Evolutionary conservation across 331 rosid species (phyloP), one percentile per base, ranked within the genome.

Genomic region (Saraca asoca): DNA sequence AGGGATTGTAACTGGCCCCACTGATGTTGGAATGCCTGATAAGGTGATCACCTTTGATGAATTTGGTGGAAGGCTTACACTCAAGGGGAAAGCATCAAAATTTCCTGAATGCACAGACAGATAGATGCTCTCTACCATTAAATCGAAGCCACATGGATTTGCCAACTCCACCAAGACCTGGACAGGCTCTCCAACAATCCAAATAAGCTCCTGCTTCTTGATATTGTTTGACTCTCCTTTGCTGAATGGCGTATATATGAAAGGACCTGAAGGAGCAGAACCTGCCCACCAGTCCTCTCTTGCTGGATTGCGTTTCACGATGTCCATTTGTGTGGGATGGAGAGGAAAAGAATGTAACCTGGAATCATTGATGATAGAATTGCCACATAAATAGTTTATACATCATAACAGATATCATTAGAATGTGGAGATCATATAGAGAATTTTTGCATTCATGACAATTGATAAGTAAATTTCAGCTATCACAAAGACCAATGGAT

Each of bases 241-340:
- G 87, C 88, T 94, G 68, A 94, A 90, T 58, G 99, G 99, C 7
- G 97, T 90, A 72, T 94, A 94, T 64, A 94, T 94, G 82, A 94
- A 94, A 66, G 99, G 99, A 24, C 99, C 97, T 42, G 99, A 80
- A 69, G 95, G 87, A 56, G 97, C 96, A 70, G 95, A 68, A 75
- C 95, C 95, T 17, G 90, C 89, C 97, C 99, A 94, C 97, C 99
- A 94, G 70, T 94, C 97, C 85, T 81, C 95, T 80, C 91, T 86
- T 14, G 84, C 85, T 3, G 88, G 80, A 78, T 82, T 90, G 62
- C 97, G 91, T 85, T 94, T 94, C 58, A 94, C 85, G 66, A 94
- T 94, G 82, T 90, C 96, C 84, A 90, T 75, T 75, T 90, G 97
- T 42, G 82, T 78, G 59, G 90, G 84, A 61, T 84, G 97, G 76